A percentile compares a stretch with the other conserved stretches of the same genome.
phyloP scores from a whole-genome alignment of 1,139 yeast genomes.

The Blastobotrys petasosporus region DNA sequence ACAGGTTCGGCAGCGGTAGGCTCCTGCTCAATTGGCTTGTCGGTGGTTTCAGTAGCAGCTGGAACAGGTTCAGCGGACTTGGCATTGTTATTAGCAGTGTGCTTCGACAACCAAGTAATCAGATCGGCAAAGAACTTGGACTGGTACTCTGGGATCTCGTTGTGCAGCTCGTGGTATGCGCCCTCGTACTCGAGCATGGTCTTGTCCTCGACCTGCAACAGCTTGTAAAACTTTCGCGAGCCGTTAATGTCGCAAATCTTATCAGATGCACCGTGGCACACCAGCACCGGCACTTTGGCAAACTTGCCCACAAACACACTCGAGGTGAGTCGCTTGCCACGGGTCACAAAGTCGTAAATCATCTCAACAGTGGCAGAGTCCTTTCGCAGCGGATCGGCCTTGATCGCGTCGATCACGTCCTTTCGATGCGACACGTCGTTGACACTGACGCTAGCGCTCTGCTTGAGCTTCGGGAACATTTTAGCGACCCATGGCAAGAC shows the following conservation, averaged over 20 bases:
- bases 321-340: conserved; percentile 52
- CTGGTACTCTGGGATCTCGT: conserved; percentile 41
- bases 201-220: conserved; percentile 35
- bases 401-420: conserved; percentile 22
- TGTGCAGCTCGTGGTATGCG: conserved; percentile 34
- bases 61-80: conserved; percentile 9
- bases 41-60: conserved; percentile 1
- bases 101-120: conserved; percentile 37
- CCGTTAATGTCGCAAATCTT: conserved; percentile 52
- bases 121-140: conserved; percentile 36
- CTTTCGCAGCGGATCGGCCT: conserved; percentile 31
- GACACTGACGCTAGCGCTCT: conserved; percentile 51
- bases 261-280: conserved; percentile 52
- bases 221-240: conserved; percentile 43
- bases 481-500: conserved; percentile 46
- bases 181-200: conserved; percentile 34
- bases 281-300: conserved; percentile 43
- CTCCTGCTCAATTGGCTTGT: conserved; percentile 4
- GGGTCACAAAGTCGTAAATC: conserved; percentile 56
- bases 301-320: conserved; percentile 42
- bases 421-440: conserved; percentile 54
- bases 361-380: conserved; percentile 45
- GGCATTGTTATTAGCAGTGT: not conserved
- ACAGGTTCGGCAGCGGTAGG: conserved; percentile 1
- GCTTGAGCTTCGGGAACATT: conserved; percentile 47